Evolutionary conservation across 78 protist species (phyloP), one percentile per base, ranked within the genome.

Genomic region (Dictyostelium firmibasis): DNA sequence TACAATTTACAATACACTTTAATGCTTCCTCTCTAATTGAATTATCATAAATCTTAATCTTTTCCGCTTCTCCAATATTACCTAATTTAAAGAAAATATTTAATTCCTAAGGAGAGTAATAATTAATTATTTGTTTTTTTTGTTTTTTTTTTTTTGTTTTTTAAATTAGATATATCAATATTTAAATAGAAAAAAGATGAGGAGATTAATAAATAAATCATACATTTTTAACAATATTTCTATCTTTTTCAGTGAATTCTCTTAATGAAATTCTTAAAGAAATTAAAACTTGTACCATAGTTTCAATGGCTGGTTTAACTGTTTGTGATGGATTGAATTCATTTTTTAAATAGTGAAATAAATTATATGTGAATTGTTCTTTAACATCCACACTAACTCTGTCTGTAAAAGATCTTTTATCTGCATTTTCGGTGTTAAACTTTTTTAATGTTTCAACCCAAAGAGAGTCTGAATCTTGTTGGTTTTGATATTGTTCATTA

Each of bases 1-100:
- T 89, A 60, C 88, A 89, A 38, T 89, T 89, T 23, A 89, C 83
- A 20, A 81, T 67, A 27, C 84, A 81, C n/a, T 81, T 78, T 29
- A 89, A 53, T 4, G 94, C 29, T 70, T 89, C 94, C 5, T 81
- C 86, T 43, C 94, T 60, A 89, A 89, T 81, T 78, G 70, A 79
- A 81, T 89, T 85, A n/a, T 79, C 74, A 33, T 81, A 70, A 14
- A 89, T 81, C 6, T 29, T 43, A 8, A 75, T 81, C 50, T 89
- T 89, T 64, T 89, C 82, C 18, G 72, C 87, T 6, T 89, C 94
- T 10, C 94, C 94, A 29, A 89, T 70, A 81, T 89, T 89, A n/a
- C 87, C 94, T 44, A 89, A 81, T 47, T 89, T 89, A 81, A 89
- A 70, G 36, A 89, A 89, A 11, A 67, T 25, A 67, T 67, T 23